A percentile compares a stretch with the other conserved stretches of the same genome.
Evolutionary conservation across 495 filamentous ascomycete species (phyloP).

Genomic region (Opeltia flavorubescens): DNA sequence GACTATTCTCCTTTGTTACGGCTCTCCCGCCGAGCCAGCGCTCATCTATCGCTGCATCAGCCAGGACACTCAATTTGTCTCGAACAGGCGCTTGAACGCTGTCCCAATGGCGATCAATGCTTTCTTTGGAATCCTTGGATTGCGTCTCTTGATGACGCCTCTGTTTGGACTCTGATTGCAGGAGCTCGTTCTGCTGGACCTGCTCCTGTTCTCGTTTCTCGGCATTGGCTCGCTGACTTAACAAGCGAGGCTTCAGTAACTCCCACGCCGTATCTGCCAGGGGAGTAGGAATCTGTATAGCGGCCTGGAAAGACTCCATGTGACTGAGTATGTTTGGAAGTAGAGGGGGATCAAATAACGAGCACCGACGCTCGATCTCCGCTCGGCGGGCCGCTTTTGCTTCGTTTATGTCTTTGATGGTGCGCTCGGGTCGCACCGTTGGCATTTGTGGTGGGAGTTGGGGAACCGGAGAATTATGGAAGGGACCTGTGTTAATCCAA

Average conservation of each 20-base stretch:
- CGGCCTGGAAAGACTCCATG: slow-evolving; percentile 56
- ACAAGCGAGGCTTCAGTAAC: slow-evolving; percentile 46
- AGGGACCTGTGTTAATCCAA: neutral
- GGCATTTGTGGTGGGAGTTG: slow-evolving; percentile 1
- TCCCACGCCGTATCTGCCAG: slow-evolving; percentile 53
- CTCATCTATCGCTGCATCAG: slow-evolving; percentile 48
- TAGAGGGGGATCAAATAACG: slow-evolving; percentile 47
- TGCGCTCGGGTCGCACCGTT: slow-evolving; percentile 22
- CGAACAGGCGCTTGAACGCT: slow-evolving; percentile 49
- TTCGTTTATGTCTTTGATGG: slow-evolving; percentile 32
- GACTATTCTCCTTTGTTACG: slow-evolving; percentile 42
- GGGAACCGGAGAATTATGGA: neutral
- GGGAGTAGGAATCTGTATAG: slow-evolving; percentile 47
- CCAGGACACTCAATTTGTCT: slow-evolving; percentile 40
- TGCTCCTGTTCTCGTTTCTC: slow-evolving; percentile 38
- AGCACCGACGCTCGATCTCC: slow-evolving; percentile 55
- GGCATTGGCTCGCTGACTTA: slow-evolving; percentile 45
- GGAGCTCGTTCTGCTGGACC: slow-evolving; percentile 23
- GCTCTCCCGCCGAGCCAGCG: slow-evolving; percentile 41
- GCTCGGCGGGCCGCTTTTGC: slow-evolving; percentile 42
- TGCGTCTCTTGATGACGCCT: slow-evolving; percentile 28
- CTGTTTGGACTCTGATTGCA: slow-evolving; percentile 30
- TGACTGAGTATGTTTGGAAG: slow-evolving; percentile 40
- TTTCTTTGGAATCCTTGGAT: slow-evolving; percentile 42
- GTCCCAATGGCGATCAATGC: slow-evolving; percentile 51